Percentiles rank a stretch among this genome's conserved stretches.
These are phyloP conservation scores for Sporodiniella umbellata DNA, from an alignment of 371 early-diverging fungal genomes.

Conservation along the genomic window DNA sequence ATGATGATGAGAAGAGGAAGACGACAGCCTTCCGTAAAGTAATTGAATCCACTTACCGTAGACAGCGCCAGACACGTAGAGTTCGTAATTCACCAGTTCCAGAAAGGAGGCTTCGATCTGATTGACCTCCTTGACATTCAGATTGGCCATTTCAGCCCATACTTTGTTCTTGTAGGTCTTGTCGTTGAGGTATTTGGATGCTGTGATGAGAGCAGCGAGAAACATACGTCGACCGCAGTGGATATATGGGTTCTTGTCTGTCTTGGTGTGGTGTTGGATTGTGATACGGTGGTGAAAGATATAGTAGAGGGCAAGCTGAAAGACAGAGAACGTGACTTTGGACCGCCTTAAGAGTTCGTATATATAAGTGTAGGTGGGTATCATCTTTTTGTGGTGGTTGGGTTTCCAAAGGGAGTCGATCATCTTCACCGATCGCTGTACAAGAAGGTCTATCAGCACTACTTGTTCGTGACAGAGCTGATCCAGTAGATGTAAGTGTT, in stretches of 20 bases:
- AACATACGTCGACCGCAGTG: constrained; percentile 70
- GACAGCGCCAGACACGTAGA: constrained; percentile 57
- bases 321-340: constrained; percentile 66
- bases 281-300: constrained; percentile 45
- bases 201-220: constrained; percentile 63
- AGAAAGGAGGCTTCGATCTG: constrained; percentile 68
- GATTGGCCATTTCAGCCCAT: constrained; percentile 70
- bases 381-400: constrained; percentile 17
- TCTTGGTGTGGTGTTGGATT: constrained; percentile 8
- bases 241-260: constrained; percentile 21
- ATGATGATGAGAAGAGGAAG: background rate
- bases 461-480: background rate
- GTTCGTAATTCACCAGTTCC: constrained; percentile 64
- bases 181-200: constrained; percentile 71
- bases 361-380: constrained; percentile 52
- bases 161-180: constrained; percentile 69
- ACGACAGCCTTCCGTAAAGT: constrained; percentile 31
- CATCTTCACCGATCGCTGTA: background rate
- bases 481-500: background rate
- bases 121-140: constrained; percentile 64
- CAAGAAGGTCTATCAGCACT: background rate
- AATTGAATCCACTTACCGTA: constrained; percentile 67
- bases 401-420: background rate
- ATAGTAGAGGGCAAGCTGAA: constrained; percentile 67
- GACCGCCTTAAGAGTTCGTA: constrained; percentile 71